phyloP scores from a whole-genome alignment of 148 eudicot species.

The Linanthus parryae region DNA sequence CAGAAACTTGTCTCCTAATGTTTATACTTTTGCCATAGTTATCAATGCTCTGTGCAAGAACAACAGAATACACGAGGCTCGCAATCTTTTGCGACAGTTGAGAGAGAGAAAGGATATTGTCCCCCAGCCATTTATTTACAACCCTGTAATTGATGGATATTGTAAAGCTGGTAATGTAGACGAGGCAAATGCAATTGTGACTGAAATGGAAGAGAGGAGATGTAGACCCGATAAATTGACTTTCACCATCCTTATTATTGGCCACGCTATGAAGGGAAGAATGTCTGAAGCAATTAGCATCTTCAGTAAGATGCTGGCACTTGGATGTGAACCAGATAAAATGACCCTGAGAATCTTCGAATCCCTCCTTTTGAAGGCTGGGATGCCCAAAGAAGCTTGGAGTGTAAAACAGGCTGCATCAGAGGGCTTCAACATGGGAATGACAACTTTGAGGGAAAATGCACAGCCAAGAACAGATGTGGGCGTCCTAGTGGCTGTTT shows the following conservation, averaged over 20 bases:
- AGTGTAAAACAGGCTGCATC: constrained; percentile 40
- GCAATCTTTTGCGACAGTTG: constrained; percentile 48
- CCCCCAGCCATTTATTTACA: constrained; percentile 66
- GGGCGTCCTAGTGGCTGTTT: constrained; percentile 60
- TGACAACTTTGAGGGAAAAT: constrained; percentile 29
- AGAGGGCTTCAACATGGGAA: constrained; percentile 22
- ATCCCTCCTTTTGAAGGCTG: constrained; percentile 76
- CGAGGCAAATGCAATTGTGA: constrained; percentile 62
- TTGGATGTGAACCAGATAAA: constrained; percentile 69
- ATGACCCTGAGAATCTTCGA: constrained; percentile 55
- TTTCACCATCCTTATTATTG: constrained; percentile 87
- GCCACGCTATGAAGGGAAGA: constrained; percentile 92
- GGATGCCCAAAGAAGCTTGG: constrained; percentile 75
- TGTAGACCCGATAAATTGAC: constrained; percentile 80
- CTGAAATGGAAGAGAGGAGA: constrained; percentile 69
- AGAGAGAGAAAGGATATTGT: constrained; percentile 44
- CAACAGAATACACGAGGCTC: constrained; percentile 76
- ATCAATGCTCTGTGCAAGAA: constrained; percentile 65
- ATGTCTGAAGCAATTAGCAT: constrained; percentile 69
- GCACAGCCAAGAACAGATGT: constrained; percentile 18
- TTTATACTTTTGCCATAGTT: constrained; percentile 58
- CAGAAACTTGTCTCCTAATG: constrained; percentile 53
- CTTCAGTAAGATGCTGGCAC: constrained; percentile 61
- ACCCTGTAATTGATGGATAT: constrained; percentile 88
- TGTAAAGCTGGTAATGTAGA: constrained; percentile 85